Percentiles rank a stretch among this genome's conserved stretches.
Evolutionary conservation across 306 rosid species (phyloP).

Genomic region (Quercus gilva): DNA sequence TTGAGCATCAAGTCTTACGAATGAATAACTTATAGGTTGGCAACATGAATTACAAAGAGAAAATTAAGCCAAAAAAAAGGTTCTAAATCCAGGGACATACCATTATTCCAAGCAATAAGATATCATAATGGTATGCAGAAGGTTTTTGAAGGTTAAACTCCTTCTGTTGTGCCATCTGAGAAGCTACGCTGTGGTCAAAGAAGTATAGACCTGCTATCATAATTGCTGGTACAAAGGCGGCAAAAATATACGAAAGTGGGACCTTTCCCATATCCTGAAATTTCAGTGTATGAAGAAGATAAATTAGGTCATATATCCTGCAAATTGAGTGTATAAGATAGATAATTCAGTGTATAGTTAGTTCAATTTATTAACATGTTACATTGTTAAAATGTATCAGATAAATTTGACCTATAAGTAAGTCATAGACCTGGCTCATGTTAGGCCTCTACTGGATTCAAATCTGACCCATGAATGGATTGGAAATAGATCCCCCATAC

Average conservation of each 20-base stretch:
- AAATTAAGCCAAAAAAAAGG: conserved; percentile 7
- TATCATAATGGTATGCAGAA: conserved; percentile 83
- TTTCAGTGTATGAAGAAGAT: background rate
- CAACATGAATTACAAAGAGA: background rate
- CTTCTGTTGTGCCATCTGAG: conserved; percentile 85
- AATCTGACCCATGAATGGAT: background rate
- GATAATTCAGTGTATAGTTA: background rate
- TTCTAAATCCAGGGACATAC: conserved; percentile 27
- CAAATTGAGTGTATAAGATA: background rate
- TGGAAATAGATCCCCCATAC: background rate
- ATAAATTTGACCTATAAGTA: background rate
- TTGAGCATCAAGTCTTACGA: conserved; percentile 60
- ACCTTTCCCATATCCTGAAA: conserved; percentile 77
- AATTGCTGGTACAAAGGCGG: conserved; percentile 71
- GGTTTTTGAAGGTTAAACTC: conserved; percentile 88
- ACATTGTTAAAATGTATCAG: background rate
- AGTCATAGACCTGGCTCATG: background rate
- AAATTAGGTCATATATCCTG: background rate
- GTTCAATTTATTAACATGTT: background rate
- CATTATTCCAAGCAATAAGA: conserved; percentile 66
- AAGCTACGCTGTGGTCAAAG: conserved; percentile 86
- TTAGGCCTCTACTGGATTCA: background rate
- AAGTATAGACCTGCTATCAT: conserved; percentile 90
- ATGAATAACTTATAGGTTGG: conserved; percentile 83
- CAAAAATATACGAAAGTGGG: conserved; percentile 56